A percentile compares a stretch with the other conserved stretches of the same genome.
Evolutionary conservation across 1,284 basidiomycete genomes (phyloP).

Genomic region (Singerocomus rubriflavus): DNA sequence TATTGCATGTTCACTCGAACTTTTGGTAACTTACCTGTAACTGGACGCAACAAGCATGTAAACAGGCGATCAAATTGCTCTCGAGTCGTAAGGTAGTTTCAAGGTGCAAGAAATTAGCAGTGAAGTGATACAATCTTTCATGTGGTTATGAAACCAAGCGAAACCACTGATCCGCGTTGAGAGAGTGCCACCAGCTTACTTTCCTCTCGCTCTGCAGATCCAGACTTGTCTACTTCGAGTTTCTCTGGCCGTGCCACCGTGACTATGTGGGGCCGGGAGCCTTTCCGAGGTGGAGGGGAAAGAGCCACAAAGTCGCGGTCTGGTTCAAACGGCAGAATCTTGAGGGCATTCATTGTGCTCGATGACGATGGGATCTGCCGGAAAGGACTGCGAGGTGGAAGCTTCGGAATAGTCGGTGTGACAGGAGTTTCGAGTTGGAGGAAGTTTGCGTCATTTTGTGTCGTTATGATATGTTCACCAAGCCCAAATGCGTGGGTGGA

Average conservation of each 20-base stretch:
- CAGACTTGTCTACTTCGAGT: constrained; percentile 11
- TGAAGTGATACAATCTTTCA: constrained; percentile 15
- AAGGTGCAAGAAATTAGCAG: constrained; percentile 18
- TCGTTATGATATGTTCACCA: constrained; percentile 54
- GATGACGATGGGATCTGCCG: constrained; percentile 6
- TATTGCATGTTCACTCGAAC: not conserved
- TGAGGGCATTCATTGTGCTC: not conserved
- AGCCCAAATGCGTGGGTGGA: constrained; percentile 45
- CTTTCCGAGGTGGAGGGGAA: constrained; percentile 31
- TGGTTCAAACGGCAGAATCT: constrained; percentile 7
- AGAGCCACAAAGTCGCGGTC: constrained; percentile 28
- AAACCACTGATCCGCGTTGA: constrained; percentile 26
- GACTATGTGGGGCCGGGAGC: constrained; percentile 20
- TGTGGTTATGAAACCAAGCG: constrained; percentile 30
- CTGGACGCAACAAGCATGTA: not conserved
- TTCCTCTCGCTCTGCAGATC: constrained; percentile 12
- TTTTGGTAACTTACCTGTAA: not conserved
- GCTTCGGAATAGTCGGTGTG: constrained; percentile 35
- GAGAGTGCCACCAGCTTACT: constrained; percentile 9
- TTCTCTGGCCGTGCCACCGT: constrained; percentile 13
- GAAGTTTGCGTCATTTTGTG: constrained; percentile 58
- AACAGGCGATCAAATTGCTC: too few relatives aligned
- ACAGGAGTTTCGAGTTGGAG: constrained; percentile 48
- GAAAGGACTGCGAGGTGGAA: constrained; percentile 17
- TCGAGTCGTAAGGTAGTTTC: not conserved